Conservation (phyloP, 257 asterid genomes). For the Lithospermum erythrorhizon region DNA sequence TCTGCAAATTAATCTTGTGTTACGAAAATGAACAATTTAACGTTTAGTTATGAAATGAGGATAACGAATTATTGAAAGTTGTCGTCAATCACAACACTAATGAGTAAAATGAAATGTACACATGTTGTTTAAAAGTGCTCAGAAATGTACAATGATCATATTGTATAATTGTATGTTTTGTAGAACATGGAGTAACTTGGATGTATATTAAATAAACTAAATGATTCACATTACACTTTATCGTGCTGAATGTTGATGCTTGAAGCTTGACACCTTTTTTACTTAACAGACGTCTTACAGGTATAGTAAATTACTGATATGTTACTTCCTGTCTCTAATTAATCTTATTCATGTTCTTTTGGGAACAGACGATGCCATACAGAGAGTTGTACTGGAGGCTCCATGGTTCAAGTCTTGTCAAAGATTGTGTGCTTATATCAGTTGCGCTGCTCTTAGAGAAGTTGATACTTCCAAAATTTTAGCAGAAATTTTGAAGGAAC, state of each 20-base stretch:
- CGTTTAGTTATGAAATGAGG: background rate
- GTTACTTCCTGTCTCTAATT: constrained; percentile 5
- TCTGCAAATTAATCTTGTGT: background rate
- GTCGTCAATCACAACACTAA: background rate
- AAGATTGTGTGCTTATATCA: constrained; percentile 81
- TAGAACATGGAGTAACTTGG: too few species aligned
- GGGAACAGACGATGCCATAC: constrained; percentile 65
- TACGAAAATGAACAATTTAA: too few species aligned
- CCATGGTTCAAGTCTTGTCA: constrained; percentile 86
- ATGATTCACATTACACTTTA: background rate
- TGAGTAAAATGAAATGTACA: background rate
- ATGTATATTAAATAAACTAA: background rate
- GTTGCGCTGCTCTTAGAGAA: constrained; percentile 78
- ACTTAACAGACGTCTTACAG: background rate
- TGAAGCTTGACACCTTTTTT: background rate
- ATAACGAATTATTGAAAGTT: too few species aligned
- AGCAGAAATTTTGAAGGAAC: constrained; percentile 36
- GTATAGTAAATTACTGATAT: background rate
- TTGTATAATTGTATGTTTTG: background rate
- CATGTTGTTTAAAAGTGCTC: background rate
- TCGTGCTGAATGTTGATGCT: background rate
- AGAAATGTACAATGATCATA: background rate
- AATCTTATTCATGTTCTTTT: constrained; percentile 8
- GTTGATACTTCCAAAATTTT: constrained; percentile 66
- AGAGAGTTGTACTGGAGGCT: constrained; percentile 60